These are phyloP conservation scores for Vigna angularis DNA, from an alignment of 306 rosid species.

Conservation along the genomic window DNA sequence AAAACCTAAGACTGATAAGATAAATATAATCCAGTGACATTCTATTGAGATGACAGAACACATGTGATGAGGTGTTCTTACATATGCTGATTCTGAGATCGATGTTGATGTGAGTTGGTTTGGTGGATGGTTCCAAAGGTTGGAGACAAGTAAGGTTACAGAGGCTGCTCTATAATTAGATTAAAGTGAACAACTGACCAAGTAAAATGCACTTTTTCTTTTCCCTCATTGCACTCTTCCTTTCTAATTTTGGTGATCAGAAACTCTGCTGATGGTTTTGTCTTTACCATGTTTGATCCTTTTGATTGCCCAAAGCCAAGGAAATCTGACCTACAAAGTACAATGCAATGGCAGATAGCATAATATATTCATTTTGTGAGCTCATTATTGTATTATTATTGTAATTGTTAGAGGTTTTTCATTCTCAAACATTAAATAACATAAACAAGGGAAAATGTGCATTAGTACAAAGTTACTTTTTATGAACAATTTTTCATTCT, in stretches of 20 bases:
- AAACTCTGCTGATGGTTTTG: background rate
- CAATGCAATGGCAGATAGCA: background rate
- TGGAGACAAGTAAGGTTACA: background rate
- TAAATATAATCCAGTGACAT: no score
- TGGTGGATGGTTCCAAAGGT: background rate
- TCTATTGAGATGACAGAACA: background rate
- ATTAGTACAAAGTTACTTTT: background rate
- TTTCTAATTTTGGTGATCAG: background rate
- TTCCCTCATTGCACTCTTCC: background rate
- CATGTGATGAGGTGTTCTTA: background rate
- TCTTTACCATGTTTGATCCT: constrained; percentile 26
- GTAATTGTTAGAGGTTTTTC: background rate
- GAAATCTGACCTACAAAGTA: background rate
- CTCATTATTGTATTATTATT: constrained; percentile 6
- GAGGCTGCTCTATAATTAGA: background rate
- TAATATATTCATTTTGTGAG: background rate
- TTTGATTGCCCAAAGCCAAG: constrained; percentile 20
- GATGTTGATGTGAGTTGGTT: no score
- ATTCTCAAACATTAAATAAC: background rate
- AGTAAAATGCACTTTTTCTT: background rate
- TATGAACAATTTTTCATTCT: background rate
- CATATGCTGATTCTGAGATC: background rate
- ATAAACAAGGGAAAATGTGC: background rate
- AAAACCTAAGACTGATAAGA: no score
- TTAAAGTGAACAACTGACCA: background rate